phyloP scores from a whole-genome alignment of 2,329 filamentous ascomycete species.

The Cryphonectria parasitica region DNA sequence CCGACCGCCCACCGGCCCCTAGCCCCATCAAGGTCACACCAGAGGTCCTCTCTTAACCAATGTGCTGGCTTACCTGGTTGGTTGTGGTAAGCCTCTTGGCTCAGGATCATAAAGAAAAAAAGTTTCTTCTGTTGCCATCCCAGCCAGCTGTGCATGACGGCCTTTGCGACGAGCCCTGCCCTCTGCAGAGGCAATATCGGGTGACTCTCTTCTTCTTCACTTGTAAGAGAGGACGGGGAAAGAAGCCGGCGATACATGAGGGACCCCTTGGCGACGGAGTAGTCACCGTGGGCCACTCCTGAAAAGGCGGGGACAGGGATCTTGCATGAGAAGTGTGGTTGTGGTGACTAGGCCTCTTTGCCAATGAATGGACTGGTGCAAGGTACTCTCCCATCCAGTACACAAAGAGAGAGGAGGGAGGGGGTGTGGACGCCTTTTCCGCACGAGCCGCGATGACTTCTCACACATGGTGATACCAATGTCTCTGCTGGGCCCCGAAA shows the following conservation, averaged over 20 bases:
- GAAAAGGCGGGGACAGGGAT: constrained; percentile 25
- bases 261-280: constrained; percentile 13
- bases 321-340: constrained; percentile 2
- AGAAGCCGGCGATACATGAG: constrained; percentile 11
- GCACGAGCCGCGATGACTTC: neutral
- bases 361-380: constrained; percentile 9
- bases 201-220: neutral
- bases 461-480: neutral
- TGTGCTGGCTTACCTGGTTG: constrained; percentile 7
- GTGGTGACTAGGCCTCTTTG: constrained; percentile 12
- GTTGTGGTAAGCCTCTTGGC: neutral
- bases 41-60: constrained; percentile 13
- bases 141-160: neutral
- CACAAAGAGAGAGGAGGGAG: neutral
- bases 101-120: neutral
- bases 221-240: constrained; percentile 17
- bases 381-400: constrained; percentile 1
- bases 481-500: constrained; percentile 6
- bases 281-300: constrained; percentile 15
- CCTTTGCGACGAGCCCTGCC: neutral
- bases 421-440: neutral
- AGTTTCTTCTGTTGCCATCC: constrained; percentile 7
- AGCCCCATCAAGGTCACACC: constrained; percentile 18
- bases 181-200: constrained; percentile 1
- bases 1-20: constrained; percentile 12